Conservation (phyloP, 768 basidiomycete species). For the Paxillus rubicundulus region DNA sequence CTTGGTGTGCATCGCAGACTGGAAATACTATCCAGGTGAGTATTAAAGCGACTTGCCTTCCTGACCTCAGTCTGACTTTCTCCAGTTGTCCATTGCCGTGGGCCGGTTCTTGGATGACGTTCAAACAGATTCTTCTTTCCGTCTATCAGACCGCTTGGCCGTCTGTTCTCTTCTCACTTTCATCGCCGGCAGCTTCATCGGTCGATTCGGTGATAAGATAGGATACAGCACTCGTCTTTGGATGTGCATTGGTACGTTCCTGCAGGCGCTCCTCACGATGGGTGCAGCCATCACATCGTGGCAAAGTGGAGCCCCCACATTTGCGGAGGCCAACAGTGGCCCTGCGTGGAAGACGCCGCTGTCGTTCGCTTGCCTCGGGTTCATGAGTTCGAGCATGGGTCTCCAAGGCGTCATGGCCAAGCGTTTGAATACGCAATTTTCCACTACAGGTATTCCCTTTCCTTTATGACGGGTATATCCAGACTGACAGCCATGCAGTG, state of each 20-base stretch:
- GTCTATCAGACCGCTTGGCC: conserved; percentile 76
- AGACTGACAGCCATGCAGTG: conserved; percentile 38
- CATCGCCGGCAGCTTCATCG: conserved; percentile 65
- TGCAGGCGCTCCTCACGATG: conserved; percentile 75
- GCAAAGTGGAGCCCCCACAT: conserved; percentile 56
- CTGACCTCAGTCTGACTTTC: background rate
- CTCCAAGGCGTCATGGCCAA: conserved; percentile 82
- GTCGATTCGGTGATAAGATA: conserved; percentile 70
- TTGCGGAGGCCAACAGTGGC: conserved; percentile 50
- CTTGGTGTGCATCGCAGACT: conserved; percentile 81
- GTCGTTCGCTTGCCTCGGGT: conserved; percentile 67
- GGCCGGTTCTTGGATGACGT: conserved; percentile 66
- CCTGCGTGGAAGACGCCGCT: conserved; percentile 66
- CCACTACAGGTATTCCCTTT: conserved; percentile 56
- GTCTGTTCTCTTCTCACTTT: conserved; percentile 70
- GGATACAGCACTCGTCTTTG: conserved; percentile 67
- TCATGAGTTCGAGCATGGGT: conserved; percentile 77
- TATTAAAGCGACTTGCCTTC: conserved; percentile 4
- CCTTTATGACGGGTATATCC: background rate
- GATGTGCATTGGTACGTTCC: conserved; percentile 64
- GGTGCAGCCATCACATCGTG: conserved; percentile 65
- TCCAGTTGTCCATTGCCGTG: conserved; percentile 66
- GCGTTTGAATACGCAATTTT: conserved; percentile 70
- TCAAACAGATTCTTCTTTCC: conserved; percentile 55
- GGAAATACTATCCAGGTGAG: conserved; percentile 66